Evolutionary conservation across 331 rosid genomes (phyloP), one percentile per base, ranked within the genome.

Genomic region (Malus hybrid): DNA sequence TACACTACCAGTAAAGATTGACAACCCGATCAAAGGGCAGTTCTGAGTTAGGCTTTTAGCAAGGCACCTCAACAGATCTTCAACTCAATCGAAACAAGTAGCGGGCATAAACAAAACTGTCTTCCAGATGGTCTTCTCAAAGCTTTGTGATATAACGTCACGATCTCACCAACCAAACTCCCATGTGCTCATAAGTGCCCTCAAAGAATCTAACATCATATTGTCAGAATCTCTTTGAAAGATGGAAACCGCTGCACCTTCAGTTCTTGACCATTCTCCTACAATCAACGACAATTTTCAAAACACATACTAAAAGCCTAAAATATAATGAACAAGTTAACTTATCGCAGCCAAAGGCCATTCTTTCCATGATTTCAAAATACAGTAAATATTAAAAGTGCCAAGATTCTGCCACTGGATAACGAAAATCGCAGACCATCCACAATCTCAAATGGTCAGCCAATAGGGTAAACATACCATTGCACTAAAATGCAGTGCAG

Each of bases 181-280:
- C 46, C 14, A 9, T 3, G 24, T 16, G 16, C 36, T 15, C 72
- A 24, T 4, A 30, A 32, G 52, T 16, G 66, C 63, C 66, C 66
- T 34, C 33, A 14, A 24, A 10, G 22, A 7, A 39, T 48, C 60
- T 34, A 34, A 12, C 67, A 46, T 72, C 26, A 10, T 20, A 56
- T 32, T 3, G 34, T 24, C 70, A 29, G 30, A 29, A 44, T 77
- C 10, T 68, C 74, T 42, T 16, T 58, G 19, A 57, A 44, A 60
- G 63, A 24, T 26, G 66, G 73, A 63, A 71, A 46, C 22, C 6
- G 34, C 42, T 16, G 68, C 50, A 63, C 46, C 46, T 72, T 72
- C 77, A 73, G 77, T 73, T 73, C 77, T 73, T 73, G 60, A 73
- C 68, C 52, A 73, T 73, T 63, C n/a, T 73, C 77, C 77, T 73